phyloP scores from a whole-genome alignment of 805 yeast species.

The Yamadazyma nakazawae region DNA sequence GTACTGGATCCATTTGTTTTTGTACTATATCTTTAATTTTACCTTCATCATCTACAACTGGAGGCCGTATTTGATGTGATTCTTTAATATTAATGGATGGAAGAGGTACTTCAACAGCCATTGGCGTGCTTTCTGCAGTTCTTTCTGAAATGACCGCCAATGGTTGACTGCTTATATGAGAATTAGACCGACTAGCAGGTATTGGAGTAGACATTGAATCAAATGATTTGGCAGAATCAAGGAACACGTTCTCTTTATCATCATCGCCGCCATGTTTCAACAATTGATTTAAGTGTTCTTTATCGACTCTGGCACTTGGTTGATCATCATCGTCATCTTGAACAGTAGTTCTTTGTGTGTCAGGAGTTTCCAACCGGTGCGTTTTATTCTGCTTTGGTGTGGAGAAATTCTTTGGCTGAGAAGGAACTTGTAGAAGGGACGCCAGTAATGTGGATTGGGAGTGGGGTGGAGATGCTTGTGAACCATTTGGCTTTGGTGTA shows the following conservation, averaged over 20 bases:
- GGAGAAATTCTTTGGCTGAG: constrained; percentile 17
- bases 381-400: constrained; percentile 24
- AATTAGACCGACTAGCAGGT: constrained; percentile 15
- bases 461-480: neutral
- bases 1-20: constrained; percentile 15
- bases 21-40: constrained; percentile 14
- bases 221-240: constrained; percentile 24
- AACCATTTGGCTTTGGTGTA: neutral
- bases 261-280: constrained; percentile 23
- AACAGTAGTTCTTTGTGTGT: constrained; percentile 43
- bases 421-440: constrained; percentile 4
- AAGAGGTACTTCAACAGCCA: neutral
- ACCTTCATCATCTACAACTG: constrained; percentile 31
- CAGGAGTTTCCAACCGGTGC: constrained; percentile 36
- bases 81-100: constrained; percentile 8
- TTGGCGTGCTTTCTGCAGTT: constrained; percentile 28
- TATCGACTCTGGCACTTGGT: constrained; percentile 27
- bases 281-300: constrained; percentile 30
- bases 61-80: constrained; percentile 31
- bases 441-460: neutral
- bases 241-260: constrained; percentile 48
- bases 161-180: constrained; percentile 20
- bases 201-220: constrained; percentile 33
- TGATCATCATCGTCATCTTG: constrained; percentile 41
- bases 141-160: constrained; percentile 32